Percentiles rank a stretch among this genome's conserved stretches.
These are phyloP conservation scores for Fraxinus dipetala DNA, from an alignment of 305 asterid species.

Conservation along the genomic window DNA sequence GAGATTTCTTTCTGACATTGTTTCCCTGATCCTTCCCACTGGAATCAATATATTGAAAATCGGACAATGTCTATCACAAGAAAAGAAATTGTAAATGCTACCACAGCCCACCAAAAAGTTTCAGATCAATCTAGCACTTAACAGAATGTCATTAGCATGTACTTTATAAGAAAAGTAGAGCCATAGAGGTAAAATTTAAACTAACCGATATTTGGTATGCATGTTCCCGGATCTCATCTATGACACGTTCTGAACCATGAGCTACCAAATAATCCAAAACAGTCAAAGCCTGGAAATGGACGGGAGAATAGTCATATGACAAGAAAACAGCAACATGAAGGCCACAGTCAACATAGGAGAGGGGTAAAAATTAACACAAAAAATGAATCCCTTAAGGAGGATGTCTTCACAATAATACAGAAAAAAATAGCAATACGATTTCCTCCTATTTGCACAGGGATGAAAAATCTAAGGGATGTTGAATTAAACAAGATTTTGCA, in stretches of 20 bases:
- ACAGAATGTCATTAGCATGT: background rate
- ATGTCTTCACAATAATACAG: background rate
- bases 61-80: constrained; percentile 71
- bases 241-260: constrained; percentile 92
- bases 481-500: background rate
- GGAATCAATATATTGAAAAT: constrained; percentile 91
- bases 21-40: constrained; percentile 91
- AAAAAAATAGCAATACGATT: background rate
- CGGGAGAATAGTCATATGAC: background rate
- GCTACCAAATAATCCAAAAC: constrained; percentile 95
- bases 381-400: background rate
- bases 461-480: background rate
- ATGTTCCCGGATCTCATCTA: constrained; percentile 95
- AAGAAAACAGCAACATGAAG: constrained; percentile 13
- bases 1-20: constrained; percentile 92
- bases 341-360: constrained; percentile 6
- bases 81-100: constrained; percentile 21
- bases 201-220: constrained; percentile 91
- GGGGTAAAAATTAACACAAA: constrained; percentile 15
- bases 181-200: constrained; percentile 24
- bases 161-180: background rate
- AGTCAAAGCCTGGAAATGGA: constrained; percentile 69
- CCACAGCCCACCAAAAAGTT: background rate
- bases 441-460: background rate
- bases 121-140: background rate